Conservation (phyloP, 331 rosid genomes). For the Rosa hybrid region DNA sequence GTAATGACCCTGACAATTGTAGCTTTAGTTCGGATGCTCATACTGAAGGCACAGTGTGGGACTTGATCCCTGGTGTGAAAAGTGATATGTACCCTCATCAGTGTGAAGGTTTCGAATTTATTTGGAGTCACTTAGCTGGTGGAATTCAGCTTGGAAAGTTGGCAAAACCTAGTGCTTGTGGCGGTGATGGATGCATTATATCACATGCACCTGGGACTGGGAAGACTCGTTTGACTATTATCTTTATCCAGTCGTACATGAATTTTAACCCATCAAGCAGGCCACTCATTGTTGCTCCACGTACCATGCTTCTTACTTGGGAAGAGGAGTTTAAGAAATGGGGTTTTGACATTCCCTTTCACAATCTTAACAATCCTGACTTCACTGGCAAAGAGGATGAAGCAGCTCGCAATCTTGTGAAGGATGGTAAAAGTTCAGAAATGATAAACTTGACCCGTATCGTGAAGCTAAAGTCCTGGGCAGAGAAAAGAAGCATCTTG, state of each 20-base stretch:
- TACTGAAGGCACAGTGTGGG: constrained; percentile 62
- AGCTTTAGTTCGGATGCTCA: constrained; percentile 21
- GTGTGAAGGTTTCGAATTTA: constrained; percentile 54
- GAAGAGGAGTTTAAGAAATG: constrained; percentile 69
- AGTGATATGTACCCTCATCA: constrained; percentile 55
- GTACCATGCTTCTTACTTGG: constrained; percentile 72
- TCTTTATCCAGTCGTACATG: constrained; percentile 55
- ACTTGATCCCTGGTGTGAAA: constrained; percentile 54
- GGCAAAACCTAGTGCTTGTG: constrained; percentile 15
- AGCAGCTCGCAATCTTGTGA: constrained; percentile 21
- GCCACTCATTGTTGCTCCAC: constrained; percentile 68
- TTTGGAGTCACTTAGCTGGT: constrained; percentile 69
- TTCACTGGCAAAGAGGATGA: constrained; percentile 42
- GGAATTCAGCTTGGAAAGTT: constrained; percentile 41
- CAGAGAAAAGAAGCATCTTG: constrained; percentile 44
- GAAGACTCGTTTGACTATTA: constrained; percentile 64
- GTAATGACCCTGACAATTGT: constrained; percentile 8
- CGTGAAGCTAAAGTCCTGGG: constrained; percentile 58
- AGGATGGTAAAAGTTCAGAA: background rate
- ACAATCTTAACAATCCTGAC: constrained; percentile 51
- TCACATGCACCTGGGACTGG: constrained; percentile 94
- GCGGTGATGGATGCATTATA: constrained; percentile 61
- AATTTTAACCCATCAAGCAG: constrained; percentile 39
- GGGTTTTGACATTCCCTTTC: constrained; percentile 62
- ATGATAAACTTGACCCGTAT: constrained; percentile 10